These are phyloP conservation scores for Sindora glabra DNA, from an alignment of 306 rosid genomes.

Conservation along the genomic window DNA sequence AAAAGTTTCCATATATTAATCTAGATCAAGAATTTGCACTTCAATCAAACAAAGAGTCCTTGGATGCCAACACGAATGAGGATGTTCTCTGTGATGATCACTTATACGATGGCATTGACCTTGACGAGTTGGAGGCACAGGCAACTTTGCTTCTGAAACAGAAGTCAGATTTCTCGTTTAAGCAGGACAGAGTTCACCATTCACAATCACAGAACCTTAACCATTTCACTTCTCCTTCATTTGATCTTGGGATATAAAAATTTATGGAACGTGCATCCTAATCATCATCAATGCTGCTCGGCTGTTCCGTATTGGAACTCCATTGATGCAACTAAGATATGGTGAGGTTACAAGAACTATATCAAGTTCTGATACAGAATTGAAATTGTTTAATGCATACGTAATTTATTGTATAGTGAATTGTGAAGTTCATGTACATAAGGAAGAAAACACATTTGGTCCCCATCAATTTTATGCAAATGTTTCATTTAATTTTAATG, in stretches of 20 bases:
- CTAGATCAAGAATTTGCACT: constrained; percentile 51
- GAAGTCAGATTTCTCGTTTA: constrained; percentile 36
- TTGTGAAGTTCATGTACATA: too few relatives aligned
- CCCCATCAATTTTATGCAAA: too few relatives aligned
- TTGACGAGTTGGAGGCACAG: constrained; percentile 73
- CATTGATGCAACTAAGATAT: not conserved
- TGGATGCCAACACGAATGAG: constrained; percentile 9
- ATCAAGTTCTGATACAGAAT: not conserved
- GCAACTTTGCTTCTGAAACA: constrained; percentile 61
- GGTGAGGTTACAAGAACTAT: too few relatives aligned
- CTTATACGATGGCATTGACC: constrained; percentile 59
- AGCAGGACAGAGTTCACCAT: constrained; percentile 26
- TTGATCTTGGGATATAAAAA: constrained; percentile 77
- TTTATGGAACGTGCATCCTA: not conserved
- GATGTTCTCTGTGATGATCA: constrained; percentile 57
- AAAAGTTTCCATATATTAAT: constrained; percentile 45
- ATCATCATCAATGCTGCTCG: not conserved
- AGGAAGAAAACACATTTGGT: too few relatives aligned
- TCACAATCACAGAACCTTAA: constrained; percentile 17
- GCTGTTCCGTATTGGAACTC: not conserved
- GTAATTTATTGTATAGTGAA: not conserved
- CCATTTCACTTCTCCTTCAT: constrained; percentile 49
- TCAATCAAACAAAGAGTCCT: constrained; percentile 36
- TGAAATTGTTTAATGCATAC: not conserved
- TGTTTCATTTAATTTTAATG: too few relatives aligned